Evolutionary conservation across 2,329 filamentous ascomycete species (phyloP), one percentile per base, ranked within the genome.

Genomic region (Stemphylium beticola): DNA sequence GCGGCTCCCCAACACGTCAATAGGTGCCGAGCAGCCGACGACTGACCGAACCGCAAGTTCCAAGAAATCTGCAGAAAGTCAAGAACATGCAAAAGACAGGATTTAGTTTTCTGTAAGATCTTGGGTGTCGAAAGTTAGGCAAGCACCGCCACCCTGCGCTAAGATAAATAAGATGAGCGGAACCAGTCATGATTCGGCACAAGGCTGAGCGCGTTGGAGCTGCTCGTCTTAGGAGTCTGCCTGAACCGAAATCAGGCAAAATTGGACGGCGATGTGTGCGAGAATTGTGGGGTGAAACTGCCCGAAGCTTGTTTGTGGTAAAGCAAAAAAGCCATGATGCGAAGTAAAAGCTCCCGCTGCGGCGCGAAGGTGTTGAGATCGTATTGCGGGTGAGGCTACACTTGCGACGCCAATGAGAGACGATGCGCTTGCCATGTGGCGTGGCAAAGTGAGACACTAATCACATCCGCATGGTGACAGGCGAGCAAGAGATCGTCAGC

Each of bases 111-210:
- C 45, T 55, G 48, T 49, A 48, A 36, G 53, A 60, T 53, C 45
- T 48, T 29, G 40, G 22, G 53, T 37, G 43, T 47, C 26, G 49
- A 46, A 55, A 39, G 44, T 60, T 52, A 60, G 60, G 62, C 58
- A 53, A 53, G 61, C 66, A 65, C 58, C 65, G 67, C 68, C 68
- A 68, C 66, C 26, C 49, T 65, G 60, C 68, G 65, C 68, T 71
- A 66, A 66, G 53, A 43, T 50, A 64, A 53, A 60, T 55, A 60
- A 68, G 56, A 58, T 64, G 59, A 60, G 56, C 56, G 47, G 53
- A 54, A 53, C 40, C 38, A 36, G 39, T 45, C 47, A 53, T 55
- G 58, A 63, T 61, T 62, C 51, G 53, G 54, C 17, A 31, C 39
- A 47, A 49, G 46, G 64, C 61, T 62, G 65, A 62, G 53, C 48